A percentile compares a stretch with the other conserved stretches of the same genome.
phyloP scores from a whole-genome alignment of 2,329 filamentous ascomycete genomes.

The Ceratocystis colombiana region DNA sequence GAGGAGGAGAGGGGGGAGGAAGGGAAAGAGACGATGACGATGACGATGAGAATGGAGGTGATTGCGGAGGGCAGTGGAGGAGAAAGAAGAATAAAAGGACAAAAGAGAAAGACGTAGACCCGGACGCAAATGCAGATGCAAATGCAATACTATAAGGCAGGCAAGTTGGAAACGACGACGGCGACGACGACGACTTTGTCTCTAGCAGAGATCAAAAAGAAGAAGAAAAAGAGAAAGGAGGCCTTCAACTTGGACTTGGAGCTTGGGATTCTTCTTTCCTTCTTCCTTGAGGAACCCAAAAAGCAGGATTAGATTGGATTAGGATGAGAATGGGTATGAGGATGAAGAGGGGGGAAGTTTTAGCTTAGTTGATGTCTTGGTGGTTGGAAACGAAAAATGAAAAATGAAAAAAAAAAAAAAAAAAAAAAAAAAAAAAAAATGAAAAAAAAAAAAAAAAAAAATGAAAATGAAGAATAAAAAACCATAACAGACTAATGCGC shows the following conservation, averaged over 20 bases:
- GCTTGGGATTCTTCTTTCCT: too few species aligned
- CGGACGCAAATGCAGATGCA: too few species aligned
- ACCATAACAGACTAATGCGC: too few species aligned
- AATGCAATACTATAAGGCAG: too few species aligned
- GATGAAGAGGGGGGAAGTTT: neutral
- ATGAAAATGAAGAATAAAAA: conserved; percentile 1
- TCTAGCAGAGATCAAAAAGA: too few species aligned
- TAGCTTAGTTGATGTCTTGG: neutral
- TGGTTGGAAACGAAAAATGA: neutral
- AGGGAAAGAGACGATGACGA: neutral
- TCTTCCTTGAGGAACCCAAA: too few species aligned
- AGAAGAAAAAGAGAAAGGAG: too few species aligned
- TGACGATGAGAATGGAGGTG: too few species aligned
- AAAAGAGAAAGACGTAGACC: neutral
- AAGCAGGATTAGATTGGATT: too few species aligned
- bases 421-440: neutral
- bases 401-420: neutral
- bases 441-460: neutral
- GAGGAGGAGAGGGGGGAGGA: neutral
- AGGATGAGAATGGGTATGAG: neutral
- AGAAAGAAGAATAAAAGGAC: conserved; percentile 3
- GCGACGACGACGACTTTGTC: too few species aligned
- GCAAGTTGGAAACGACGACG: too few species aligned
- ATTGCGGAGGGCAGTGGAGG: neutral
- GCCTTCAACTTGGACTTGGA: too few species aligned